phyloP scores from a whole-genome alignment of 495 filamentous ascomycete genomes.

The Daldinia childiae region DNA sequence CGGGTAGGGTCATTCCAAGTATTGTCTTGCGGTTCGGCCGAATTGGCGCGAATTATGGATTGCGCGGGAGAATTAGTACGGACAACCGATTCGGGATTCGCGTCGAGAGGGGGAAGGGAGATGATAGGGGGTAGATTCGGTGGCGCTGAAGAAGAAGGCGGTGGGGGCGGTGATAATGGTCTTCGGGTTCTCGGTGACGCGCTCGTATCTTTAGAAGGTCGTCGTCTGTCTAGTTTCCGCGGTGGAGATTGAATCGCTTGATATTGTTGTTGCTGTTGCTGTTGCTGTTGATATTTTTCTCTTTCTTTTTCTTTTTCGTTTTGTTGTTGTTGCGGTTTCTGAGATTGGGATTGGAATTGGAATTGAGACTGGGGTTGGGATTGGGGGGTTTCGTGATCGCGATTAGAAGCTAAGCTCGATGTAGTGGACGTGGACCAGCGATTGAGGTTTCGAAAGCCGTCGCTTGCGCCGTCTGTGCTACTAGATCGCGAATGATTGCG shows the following conservation, averaged over 20 bases:
- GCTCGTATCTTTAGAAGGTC: conserved; percentile 32
- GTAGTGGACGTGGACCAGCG: conserved; percentile 83
- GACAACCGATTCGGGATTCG: conserved; percentile 36
- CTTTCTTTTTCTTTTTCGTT: neutral
- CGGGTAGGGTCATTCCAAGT: conserved; percentile 36
- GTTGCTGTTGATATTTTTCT: conserved; percentile 8
- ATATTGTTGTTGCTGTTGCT: conserved; percentile 14
- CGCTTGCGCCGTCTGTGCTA: conserved; percentile 61
- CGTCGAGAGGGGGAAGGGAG: conserved; percentile 40
- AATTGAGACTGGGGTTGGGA: neutral
- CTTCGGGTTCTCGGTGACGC: conserved; percentile 33
- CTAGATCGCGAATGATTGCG: conserved; percentile 56
- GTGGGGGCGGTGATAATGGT: conserved; percentile 44
- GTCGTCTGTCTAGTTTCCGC: conserved; percentile 37
- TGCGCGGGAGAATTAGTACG: conserved; percentile 19
- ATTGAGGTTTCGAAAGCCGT: conserved; percentile 77
- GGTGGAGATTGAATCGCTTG: conserved; percentile 40
- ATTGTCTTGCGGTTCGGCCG: conserved; percentile 33
- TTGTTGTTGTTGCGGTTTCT: neutral
- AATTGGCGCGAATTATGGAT: conserved; percentile 33
- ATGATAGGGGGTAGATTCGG: conserved; percentile 44
- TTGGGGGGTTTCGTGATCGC: conserved; percentile 26
- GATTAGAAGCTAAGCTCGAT: conserved; percentile 70
- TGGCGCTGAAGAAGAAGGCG: conserved; percentile 48
- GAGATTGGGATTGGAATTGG: neutral